These are phyloP conservation scores for Mycena capillaripes DNA, from an alignment of 768 basidiomycete genomes.

Conservation along the genomic window DNA sequence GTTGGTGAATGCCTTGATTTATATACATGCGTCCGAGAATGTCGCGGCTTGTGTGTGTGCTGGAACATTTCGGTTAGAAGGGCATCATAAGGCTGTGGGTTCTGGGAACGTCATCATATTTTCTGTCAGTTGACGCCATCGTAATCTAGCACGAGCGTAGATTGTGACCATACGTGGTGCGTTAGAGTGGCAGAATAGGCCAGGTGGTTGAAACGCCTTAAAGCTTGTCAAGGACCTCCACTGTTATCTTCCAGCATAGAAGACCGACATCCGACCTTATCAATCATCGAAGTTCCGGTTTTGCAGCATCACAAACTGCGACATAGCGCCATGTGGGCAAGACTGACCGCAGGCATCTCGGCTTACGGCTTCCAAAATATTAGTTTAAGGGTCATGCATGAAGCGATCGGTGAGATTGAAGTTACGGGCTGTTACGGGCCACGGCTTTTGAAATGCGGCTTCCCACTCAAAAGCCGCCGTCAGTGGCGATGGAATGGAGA, in stretches of 20 bases:
- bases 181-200: neutral
- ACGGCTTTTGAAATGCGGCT: neutral
- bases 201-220: neutral
- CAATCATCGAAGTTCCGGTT: neutral
- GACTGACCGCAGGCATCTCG: no score
- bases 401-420: no score
- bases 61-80: neutral
- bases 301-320: no score
- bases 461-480: neutral
- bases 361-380: neutral
- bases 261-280: constrained; percentile 15
- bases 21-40: constrained; percentile 18
- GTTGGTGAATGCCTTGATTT: neutral
- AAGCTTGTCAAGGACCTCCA: neutral
- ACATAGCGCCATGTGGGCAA: no score
- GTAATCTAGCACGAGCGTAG: neutral
- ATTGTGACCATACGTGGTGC: neutral
- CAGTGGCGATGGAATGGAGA: neutral
- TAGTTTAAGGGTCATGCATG: no score
- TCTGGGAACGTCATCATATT: neutral
- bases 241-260: constrained; percentile 1
- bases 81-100: constrained; percentile 18
- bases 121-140: constrained; percentile 10
- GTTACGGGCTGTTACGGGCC: no score
- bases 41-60: constrained; percentile 9